Conservation (phyloP, 2,329 filamentous ascomycete genomes). For the Didymella pinodella region DNA sequence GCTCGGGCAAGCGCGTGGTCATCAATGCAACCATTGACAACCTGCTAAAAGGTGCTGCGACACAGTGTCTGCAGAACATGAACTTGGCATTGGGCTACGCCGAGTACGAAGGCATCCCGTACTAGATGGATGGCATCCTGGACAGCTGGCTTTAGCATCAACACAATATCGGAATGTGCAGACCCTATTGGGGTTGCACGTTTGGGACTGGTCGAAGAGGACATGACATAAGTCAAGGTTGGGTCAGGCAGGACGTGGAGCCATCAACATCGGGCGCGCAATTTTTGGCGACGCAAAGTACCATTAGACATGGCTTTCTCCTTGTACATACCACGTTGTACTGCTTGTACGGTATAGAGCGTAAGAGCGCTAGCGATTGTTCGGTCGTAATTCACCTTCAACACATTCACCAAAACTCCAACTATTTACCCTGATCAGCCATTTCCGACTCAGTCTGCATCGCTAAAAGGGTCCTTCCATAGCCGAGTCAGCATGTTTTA, state of each 20-base stretch:
- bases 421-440: neutral
- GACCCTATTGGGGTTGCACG: conserved; percentile 1
- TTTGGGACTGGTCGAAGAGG: conserved; percentile 18
- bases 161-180: conserved; percentile 14
- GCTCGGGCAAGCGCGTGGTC: conserved; percentile 88
- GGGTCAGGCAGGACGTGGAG: conserved; percentile 8
- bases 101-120: conserved; percentile 87
- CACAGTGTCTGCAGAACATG: conserved; percentile 95
- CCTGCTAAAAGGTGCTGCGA: conserved; percentile 89
- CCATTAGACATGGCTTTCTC: conserved; percentile 17
- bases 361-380: conserved; percentile 11
- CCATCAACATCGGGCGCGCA: conserved; percentile 8
- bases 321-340: conserved; percentile 24
- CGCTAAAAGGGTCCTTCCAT: neutral
- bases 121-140: conserved; percentile 28
- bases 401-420: neutral
- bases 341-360: conserved; percentile 20
- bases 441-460: neutral
- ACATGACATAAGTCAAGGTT: conserved; percentile 7
- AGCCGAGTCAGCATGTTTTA: neutral
- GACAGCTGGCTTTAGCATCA: conserved; percentile 1
- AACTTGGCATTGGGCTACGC: conserved; percentile 88
- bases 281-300: conserved; percentile 10
- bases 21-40: conserved; percentile 95
- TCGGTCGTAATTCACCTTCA: conserved; percentile 10